Evolutionary conservation across 2,329 filamentous ascomycete species (phyloP), one percentile per base, ranked within the genome.

Genomic region (Ceratocystis harringtonii): DNA sequence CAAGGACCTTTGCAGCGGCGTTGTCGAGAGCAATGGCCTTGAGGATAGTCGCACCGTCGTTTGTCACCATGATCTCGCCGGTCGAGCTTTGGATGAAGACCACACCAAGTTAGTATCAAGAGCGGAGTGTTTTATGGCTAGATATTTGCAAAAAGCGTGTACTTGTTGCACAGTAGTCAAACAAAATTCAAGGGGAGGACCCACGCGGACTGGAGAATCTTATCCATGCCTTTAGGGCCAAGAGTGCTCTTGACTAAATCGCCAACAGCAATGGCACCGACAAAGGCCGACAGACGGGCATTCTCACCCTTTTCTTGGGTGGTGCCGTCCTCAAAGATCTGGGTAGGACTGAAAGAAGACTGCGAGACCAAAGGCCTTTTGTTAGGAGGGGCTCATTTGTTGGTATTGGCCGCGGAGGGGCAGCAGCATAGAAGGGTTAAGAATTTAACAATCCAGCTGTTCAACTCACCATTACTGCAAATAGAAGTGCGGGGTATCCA

Each of bases 1-100:
- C 94, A 55, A 99, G 82, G 4, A 99, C 94, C 79, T 99, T 99
- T 65, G 94, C 94, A 25, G 94, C 94, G 55, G 94, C 94, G 75
- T 99, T 99, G 77, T 99, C 94, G 73, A 99, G 87, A 55, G 94
- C 94, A 76, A 99, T 99, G 64, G 92, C 90, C 78, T 99, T 99
- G 69, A 99, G 84, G 71, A 99, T 99, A 28, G 94, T 99, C 69
- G 94, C 94, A 74, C 94, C 94, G 78, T 99, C 94, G 77, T 99
- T 99, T 67, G 94, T 99, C 69, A 99, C 94, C 84, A 97, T 89
- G 72, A 97, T 96, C 73, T 97, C 90, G 72, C 90, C 90, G 50
- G 94, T 97, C 61, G 92, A 97, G 64, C 90, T 92, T 65, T 65
- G 58, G 61, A 19, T 36, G 57, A 8, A 30, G 7, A 32, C 1